Evolutionary conservation across 495 filamentous ascomycete genomes (phyloP).

Genomic region (Tuber brumale): DNA sequence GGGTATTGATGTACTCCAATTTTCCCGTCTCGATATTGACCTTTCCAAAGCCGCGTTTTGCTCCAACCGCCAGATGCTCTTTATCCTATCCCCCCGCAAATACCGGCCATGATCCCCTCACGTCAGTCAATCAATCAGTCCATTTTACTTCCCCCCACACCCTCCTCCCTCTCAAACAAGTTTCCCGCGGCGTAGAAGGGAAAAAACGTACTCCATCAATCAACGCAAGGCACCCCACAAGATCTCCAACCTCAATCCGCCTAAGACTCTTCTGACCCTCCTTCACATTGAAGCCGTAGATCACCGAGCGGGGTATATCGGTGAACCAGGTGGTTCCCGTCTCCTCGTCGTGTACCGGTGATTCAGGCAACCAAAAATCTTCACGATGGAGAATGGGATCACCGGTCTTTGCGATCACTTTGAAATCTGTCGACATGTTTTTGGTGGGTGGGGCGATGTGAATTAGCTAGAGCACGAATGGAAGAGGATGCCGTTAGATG

Average conservation of each 20-base stretch:
- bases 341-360: slow-evolving; percentile 20
- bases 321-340: slow-evolving; percentile 29
- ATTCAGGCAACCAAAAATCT: slow-evolving; percentile 33
- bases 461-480: not conserved
- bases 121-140: not conserved
- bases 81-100: slow-evolving; percentile 17
- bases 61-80: slow-evolving; percentile 27
- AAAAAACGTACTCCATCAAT: slow-evolving; percentile 32
- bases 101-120: not conserved
- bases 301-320: slow-evolving; percentile 24
- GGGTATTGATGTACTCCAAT: slow-evolving; percentile 29
- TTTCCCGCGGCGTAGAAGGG: not conserved
- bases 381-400: slow-evolving; percentile 25
- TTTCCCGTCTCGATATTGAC: slow-evolving; percentile 35
- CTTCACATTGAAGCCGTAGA: slow-evolving; percentile 27
- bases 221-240: slow-evolving; percentile 29
- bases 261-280: slow-evolving; percentile 22
- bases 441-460: not conserved
- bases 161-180: not conserved
- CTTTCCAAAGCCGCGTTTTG: slow-evolving; percentile 35
- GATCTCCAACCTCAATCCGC: slow-evolving; percentile 26
- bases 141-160: not conserved
- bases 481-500: not conserved
- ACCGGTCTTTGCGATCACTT: slow-evolving; percentile 23
- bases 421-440: slow-evolving; percentile 19